Conservation (phyloP, 139 green algal species). For the Chlorella vulgaris region DNA sequence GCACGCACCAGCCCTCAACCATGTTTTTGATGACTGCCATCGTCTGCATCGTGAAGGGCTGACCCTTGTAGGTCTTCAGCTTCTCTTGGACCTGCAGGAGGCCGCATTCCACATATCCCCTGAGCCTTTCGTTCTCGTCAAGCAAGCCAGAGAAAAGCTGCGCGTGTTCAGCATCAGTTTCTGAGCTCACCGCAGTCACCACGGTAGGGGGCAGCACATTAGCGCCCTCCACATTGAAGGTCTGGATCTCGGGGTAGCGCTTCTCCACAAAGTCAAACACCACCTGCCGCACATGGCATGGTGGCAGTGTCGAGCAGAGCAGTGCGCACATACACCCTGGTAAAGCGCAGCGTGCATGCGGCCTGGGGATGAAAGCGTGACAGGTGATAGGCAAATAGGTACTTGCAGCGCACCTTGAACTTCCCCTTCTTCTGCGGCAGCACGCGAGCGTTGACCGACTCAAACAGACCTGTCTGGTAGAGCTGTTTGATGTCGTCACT, state of each 20-base stretch:
- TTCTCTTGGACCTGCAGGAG: constrained; percentile 31
- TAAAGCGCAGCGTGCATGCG: no score
- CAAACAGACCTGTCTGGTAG: constrained; percentile 66
- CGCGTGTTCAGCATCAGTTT: background rate
- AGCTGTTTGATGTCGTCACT: constrained; percentile 57
- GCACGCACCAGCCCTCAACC: constrained; percentile 77
- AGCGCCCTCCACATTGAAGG: constrained; percentile 60
- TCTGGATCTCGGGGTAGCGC: constrained; percentile 58
- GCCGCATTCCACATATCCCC: background rate
- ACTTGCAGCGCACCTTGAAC: constrained; percentile 39
- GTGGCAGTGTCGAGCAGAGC: no score
- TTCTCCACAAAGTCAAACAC: constrained; percentile 71
- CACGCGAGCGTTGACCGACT: constrained; percentile 68
- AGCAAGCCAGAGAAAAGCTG: no score
- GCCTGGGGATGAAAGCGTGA: no score
- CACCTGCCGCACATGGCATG: constrained; percentile 31
- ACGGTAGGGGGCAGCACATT: constrained; percentile 49
- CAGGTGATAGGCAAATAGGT: no score
- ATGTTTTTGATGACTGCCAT: constrained; percentile 64
- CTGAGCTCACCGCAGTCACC: constrained; percentile 42
- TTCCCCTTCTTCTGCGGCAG: constrained; percentile 50
- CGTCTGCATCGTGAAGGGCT: constrained; percentile 51
- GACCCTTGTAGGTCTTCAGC: constrained; percentile 35
- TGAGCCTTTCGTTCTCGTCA: no score
- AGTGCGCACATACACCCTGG: no score